Evolutionary conservation across 805 yeast genomes (phyloP).

Genomic region (Blastobotrys chiropterorum): DNA sequence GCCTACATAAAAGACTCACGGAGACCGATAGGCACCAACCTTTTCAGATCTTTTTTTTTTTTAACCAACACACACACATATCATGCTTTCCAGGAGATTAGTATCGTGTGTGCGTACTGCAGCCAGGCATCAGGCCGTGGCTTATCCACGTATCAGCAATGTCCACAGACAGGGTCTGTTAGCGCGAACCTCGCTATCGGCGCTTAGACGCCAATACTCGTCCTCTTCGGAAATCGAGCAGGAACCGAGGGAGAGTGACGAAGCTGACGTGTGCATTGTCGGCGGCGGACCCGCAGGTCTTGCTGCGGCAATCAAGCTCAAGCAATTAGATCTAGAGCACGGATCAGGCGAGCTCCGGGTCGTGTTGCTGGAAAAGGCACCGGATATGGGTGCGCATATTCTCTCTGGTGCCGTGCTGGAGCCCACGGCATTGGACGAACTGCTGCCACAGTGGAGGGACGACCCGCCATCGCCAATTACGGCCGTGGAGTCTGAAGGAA

Average conservation of each 20-base stretch:
- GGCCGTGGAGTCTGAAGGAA: constrained; percentile 63
- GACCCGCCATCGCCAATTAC: constrained; percentile 46
- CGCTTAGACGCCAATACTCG: constrained; percentile 1
- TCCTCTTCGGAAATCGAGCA: not conserved
- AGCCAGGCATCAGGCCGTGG: not conserved
- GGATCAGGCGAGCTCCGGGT: constrained; percentile 71
- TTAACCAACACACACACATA: too few relatives aligned
- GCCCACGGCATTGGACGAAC: constrained; percentile 79
- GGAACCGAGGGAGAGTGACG: constrained; percentile 73
- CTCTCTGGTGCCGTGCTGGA: constrained; percentile 93
- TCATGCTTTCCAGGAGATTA: not conserved
- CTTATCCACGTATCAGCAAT: not conserved
- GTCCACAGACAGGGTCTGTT: not conserved
- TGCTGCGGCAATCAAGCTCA: constrained; percentile 84
- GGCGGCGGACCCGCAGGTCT: constrained; percentile 99
- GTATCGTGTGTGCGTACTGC: not conserved
- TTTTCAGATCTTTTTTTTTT: not conserved
- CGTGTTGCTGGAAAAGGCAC: constrained; percentile 84
- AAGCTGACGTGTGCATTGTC: constrained; percentile 89
- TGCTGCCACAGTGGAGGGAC: constrained; percentile 58
- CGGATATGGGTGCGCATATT: constrained; percentile 88
- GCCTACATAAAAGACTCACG: not conserved
- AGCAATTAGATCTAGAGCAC: constrained; percentile 69
- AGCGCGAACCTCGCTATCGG: not conserved
- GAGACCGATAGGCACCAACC: not conserved